A percentile compares a stretch with the other conserved stretches of the same genome.
Conservation (phyloP, 768 basidiomycete species). For the Coprinellus aureogranulatus region DNA sequence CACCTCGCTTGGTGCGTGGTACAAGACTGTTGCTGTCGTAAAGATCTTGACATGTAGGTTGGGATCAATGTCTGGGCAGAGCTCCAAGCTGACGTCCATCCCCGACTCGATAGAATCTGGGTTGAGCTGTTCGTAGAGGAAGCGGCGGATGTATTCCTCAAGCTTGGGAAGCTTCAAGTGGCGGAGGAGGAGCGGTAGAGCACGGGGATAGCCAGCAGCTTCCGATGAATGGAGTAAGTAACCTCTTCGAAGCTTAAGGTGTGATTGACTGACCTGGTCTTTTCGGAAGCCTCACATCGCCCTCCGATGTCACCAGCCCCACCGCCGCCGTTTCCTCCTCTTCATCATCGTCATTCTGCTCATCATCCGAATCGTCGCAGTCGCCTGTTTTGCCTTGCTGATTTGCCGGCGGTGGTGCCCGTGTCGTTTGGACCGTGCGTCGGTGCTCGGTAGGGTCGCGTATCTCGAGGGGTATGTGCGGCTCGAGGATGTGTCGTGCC, state of each 20-base stretch:
- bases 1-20: constrained; percentile 17
- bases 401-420: neutral
- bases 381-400: neutral
- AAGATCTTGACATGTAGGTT: neutral
- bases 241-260: too few species aligned
- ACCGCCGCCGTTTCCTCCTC: neutral
- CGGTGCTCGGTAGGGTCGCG: neutral
- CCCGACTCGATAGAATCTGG: neutral
- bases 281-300: neutral
- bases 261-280: neutral
- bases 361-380: neutral
- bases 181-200: neutral
- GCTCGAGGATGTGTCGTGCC: neutral
- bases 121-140: neutral
- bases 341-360: neutral
- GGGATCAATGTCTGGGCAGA: neutral
- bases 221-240: neutral
- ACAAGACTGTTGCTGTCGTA: constrained; percentile 1
- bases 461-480: neutral
- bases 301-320: neutral
- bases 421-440: neutral
- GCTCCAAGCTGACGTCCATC: neutral
- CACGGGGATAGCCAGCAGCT: neutral
- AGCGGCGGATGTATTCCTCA: neutral
- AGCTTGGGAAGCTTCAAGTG: neutral